Base-by-base conservation (phyloP, 2,329 filamentous ascomycete genomes). In the Alternaria gaisen region DNA sequence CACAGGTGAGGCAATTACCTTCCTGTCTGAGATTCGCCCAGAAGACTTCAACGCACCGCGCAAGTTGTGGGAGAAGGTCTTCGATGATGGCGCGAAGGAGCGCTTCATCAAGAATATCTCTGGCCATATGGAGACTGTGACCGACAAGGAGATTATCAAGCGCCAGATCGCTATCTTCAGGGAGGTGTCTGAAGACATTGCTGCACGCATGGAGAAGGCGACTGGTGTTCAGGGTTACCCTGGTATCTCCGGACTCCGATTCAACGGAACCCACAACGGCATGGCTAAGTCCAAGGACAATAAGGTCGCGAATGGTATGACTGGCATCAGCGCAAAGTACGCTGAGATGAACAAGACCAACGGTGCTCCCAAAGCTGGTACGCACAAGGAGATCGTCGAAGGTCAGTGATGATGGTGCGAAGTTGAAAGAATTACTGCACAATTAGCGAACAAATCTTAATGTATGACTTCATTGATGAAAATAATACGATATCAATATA, bases 101-200 rank as follows among this genome's bases (percentile, higher is more conserved):
- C 82, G 87, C 0, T 88, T 88, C 76, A 81, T 90, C 73, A 81
- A 79, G 40, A 90, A 89, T 57, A 83, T 88, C 4, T 82, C 85
- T 0, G 86, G 86, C 3, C 88, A 90, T 77, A 89, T 89, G 86
- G 79, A 77, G 28, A 82, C 83, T 3, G 89, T 87, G 73, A 80
- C 78, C 50, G 80, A 87, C 43, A 78, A 87, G 65, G 87, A 89
- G 73, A 84, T 88, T 3, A 80, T 90, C 75, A 88, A 87, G 82
- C 80, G 87, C 16, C 86, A 89, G 76, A 89, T 90, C 60, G 84
- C 82, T 53, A 90, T 90, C 72, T 89, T 89, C 82, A 81, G 87
- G 2, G 87, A 89, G 71, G 87, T 90, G 0, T 84, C 83, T 7
- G 80, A 84, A 0, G 87, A 89, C 51, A 78, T 90, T 28, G 87